These are phyloP conservation scores for Pyricularia sp. DNA, from an alignment of 2,329 filamentous ascomycete genomes.

Conservation along the genomic window DNA sequence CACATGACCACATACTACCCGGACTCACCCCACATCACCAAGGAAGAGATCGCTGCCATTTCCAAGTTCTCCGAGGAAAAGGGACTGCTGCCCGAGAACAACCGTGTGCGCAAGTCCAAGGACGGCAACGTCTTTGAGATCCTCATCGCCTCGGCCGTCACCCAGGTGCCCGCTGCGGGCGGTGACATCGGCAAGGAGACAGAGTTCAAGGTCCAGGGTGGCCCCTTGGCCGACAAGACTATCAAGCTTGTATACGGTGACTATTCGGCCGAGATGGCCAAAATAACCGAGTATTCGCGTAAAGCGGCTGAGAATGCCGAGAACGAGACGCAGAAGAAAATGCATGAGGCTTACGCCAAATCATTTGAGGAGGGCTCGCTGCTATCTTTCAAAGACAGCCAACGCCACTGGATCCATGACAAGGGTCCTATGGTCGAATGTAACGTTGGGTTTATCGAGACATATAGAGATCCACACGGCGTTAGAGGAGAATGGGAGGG, in stretches of 20 bases:
- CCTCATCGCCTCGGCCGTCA: slow-evolving; percentile 61
- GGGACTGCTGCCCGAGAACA: slow-evolving; percentile 66
- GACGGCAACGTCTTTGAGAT: slow-evolving; percentile 52
- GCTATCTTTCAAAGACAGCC: slow-evolving; percentile 69
- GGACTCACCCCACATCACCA: slow-evolving; percentile 62
- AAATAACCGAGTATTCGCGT: slow-evolving; percentile 56
- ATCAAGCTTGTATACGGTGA: slow-evolving; percentile 69
- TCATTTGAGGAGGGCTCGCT: slow-evolving; percentile 69
- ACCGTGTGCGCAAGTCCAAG: slow-evolving; percentile 57
- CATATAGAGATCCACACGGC: slow-evolving; percentile 74
- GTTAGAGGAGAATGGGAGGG: slow-evolving; percentile 80
- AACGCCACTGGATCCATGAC: slow-evolving; percentile 74
- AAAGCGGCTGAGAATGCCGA: slow-evolving; percentile 60
- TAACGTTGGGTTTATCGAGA: slow-evolving; percentile 79
- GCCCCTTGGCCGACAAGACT: slow-evolving; percentile 54
- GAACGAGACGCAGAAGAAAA: slow-evolving; percentile 65
- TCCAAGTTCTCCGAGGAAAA: slow-evolving; percentile 63
- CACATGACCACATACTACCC: slow-evolving; percentile 81
- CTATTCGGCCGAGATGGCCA: slow-evolving; percentile 60
- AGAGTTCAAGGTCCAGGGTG: slow-evolving; percentile 50
- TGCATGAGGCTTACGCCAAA: slow-evolving; percentile 64
- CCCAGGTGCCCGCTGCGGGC: slow-evolving; percentile 41
- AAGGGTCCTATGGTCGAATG: slow-evolving; percentile 72
- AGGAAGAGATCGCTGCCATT: slow-evolving; percentile 63
- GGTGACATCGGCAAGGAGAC: slow-evolving; percentile 61